These are phyloP conservation scores for Stachybotrys chlorohalonatus DNA, from an alignment of 2,329 filamentous ascomycete species.

Conservation along the genomic window DNA sequence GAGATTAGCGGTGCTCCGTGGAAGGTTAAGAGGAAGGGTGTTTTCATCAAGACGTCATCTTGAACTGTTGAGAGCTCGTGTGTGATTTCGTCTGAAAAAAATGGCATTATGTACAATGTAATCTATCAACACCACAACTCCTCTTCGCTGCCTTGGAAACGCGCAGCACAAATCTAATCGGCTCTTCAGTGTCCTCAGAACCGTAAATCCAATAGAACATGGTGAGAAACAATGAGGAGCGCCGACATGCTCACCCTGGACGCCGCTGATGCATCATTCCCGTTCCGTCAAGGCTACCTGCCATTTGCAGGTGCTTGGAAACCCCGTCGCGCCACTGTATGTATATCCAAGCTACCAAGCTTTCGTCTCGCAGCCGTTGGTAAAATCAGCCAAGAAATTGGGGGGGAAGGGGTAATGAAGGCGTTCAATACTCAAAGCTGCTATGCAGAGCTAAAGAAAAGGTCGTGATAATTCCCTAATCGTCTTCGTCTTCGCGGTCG, in stretches of 20 bases:
- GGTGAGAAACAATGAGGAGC: background rate
- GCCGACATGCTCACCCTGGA: background rate
- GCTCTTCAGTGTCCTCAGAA: background rate
- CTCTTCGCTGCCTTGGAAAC: background rate
- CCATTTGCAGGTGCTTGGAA: background rate
- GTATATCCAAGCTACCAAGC: background rate
- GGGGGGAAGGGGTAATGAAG: no score
- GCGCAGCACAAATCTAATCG: background rate
- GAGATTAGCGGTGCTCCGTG: slow-evolving; percentile 27
- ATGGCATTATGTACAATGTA: background rate
- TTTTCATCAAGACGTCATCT: slow-evolving; percentile 25
- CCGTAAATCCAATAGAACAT: background rate
- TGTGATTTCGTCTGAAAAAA: background rate
- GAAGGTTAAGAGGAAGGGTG: slow-evolving; percentile 33
- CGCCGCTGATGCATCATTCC: background rate
- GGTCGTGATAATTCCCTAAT: background rate
- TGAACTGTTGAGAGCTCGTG: background rate
- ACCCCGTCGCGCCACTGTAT: background rate
- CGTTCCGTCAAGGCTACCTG: background rate
- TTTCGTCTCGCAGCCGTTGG: no score
- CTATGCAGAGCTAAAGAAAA: no score
- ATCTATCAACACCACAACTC: slow-evolving; percentile 1
- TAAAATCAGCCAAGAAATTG: no score
- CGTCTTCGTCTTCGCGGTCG: slow-evolving; percentile 25
- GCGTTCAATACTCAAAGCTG: no score